A percentile compares a stretch with the other conserved stretches of the same genome.
These are phyloP conservation scores for Phytophthora agathidicida DNA, from an alignment of 352 stramenopile genomes.

Conservation along the genomic window DNA sequence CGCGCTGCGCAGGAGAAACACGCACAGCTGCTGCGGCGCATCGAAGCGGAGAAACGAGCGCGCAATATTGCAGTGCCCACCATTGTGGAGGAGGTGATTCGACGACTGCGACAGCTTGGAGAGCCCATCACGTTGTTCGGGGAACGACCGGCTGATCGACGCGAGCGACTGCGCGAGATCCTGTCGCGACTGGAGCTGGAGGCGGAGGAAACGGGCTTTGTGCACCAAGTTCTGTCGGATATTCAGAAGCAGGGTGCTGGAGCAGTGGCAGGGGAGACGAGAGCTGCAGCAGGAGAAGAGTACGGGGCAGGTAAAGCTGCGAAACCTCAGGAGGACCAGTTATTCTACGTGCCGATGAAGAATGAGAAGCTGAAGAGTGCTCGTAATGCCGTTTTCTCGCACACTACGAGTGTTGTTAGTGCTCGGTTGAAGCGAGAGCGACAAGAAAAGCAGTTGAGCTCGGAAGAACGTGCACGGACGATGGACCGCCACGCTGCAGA, in stretches of 20 bases:
- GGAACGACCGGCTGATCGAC: conserved; percentile 94
- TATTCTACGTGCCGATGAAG: conserved; percentile 87
- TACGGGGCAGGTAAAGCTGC: background rate
- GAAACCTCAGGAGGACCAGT: conserved; percentile 61
- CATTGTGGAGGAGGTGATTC: conserved; percentile 90
- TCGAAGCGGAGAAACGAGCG: conserved; percentile 93
- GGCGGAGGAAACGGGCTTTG: conserved; percentile 66
- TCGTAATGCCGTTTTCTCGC: conserved; percentile 79
- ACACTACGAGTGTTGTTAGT: conserved; percentile 68
- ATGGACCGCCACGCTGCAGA: conserved; percentile 69
- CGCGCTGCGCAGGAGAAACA: conserved; percentile 87
- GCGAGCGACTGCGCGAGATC: conserved; percentile 92
- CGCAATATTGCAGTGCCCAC: conserved; percentile 94
- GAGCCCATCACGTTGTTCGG: conserved; percentile 96
- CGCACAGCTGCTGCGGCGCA: conserved; percentile 79
- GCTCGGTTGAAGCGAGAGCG: conserved; percentile 67
- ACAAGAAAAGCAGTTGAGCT: conserved; percentile 33
- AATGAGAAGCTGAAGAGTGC: conserved; percentile 85
- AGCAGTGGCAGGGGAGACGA: conserved; percentile 7
- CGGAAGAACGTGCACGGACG: conserved; percentile 51
- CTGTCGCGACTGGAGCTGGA: conserved; percentile 84
- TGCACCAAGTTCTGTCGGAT: conserved; percentile 62
- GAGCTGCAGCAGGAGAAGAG: conserved; percentile 6
- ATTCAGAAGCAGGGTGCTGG: conserved; percentile 46
- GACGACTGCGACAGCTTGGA: conserved; percentile 88